phyloP scores from a whole-genome alignment of 2,329 filamentous ascomycete genomes.

The Atkinsonella hypoxylon region DNA sequence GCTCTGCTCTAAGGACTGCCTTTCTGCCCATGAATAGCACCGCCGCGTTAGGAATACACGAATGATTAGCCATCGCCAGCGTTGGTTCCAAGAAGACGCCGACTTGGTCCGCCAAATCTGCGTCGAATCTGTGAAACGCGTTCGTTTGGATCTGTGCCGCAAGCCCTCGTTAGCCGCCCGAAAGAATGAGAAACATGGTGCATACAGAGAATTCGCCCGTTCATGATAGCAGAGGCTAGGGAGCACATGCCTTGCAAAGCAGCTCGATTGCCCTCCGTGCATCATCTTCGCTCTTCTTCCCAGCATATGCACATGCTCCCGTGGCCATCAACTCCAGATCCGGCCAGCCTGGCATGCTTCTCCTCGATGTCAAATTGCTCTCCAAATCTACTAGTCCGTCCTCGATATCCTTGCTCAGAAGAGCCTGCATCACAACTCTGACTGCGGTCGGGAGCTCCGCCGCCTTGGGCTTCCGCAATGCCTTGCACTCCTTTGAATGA shows the following conservation, averaged over 20 bases:
- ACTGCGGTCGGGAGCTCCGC: slow-evolving; percentile 39
- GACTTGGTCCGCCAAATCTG: slow-evolving; percentile 34
- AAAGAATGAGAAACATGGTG: background rate
- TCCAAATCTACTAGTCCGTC: slow-evolving; percentile 29
- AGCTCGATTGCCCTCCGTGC: slow-evolving; percentile 31
- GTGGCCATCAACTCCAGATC: slow-evolving; percentile 39
- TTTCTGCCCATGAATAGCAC: slow-evolving; percentile 42
- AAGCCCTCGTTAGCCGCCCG: background rate
- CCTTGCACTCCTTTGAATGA: slow-evolving; percentile 44
- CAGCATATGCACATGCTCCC: slow-evolving; percentile 29
- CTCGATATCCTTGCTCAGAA: slow-evolving; percentile 27
- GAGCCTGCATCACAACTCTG: slow-evolving; percentile 38
- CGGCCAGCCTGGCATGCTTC: slow-evolving; percentile 27
- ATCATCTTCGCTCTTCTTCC: slow-evolving; percentile 23
- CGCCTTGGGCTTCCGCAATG: slow-evolving; percentile 22
- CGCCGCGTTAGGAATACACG: slow-evolving; percentile 47
- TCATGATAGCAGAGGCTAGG: too few relatives aligned
- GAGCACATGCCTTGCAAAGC: slow-evolving; percentile 38
- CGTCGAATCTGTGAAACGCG: slow-evolving; percentile 44
- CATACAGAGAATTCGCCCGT: too few relatives aligned
- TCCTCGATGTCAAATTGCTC: slow-evolving; percentile 27
- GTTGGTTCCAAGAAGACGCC: slow-evolving; percentile 45
- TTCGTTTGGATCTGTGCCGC: slow-evolving; percentile 44
- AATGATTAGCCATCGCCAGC: slow-evolving; percentile 50
- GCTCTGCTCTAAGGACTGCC: slow-evolving; percentile 38